Conservation (phyloP, 2,329 filamentous ascomycete species). For the Colletotrichum sp. region DNA sequence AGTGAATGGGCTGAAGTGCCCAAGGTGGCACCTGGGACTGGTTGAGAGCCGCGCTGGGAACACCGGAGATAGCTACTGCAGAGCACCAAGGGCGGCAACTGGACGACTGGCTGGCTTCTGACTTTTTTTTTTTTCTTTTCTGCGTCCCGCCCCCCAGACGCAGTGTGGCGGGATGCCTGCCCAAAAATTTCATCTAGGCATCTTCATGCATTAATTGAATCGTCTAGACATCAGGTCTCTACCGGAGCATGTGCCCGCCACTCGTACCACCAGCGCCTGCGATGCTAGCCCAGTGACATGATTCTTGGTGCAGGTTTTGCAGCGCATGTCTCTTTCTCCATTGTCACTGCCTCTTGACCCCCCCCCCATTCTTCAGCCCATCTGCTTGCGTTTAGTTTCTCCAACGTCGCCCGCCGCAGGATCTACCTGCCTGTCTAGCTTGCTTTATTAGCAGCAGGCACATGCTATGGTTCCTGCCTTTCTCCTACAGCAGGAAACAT, state of each 20-base stretch:
- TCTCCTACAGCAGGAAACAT: not conserved
- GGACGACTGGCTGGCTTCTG: not conserved
- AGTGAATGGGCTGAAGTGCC: not conserved
- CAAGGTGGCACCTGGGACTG: not conserved
- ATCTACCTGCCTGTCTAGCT: not conserved
- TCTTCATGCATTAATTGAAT: constrained; percentile 21
- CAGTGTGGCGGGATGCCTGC: constrained; percentile 4
- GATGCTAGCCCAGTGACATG: constrained; percentile 11
- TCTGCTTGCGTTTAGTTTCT: not conserved
- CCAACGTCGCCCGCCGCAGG: constrained; percentile 1
- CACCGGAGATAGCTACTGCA: constrained; percentile 1
- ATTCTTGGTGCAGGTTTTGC: not conserved
- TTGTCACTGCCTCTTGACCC: not conserved
- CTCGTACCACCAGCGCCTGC: constrained; percentile 10
- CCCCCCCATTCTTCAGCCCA: not conserved
- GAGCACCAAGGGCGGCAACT: not conserved
- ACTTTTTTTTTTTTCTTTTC: not conserved
- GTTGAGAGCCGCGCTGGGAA: not conserved
- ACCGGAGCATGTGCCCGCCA: constrained; percentile 10
- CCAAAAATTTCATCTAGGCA: constrained; percentile 14
- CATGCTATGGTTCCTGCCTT: constrained; percentile 7
- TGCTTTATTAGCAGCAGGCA: constrained; percentile 3
- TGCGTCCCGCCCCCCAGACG: not conserved
- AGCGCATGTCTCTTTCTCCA: not conserved
- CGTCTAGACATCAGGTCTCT: not conserved